Percentiles rank a stretch among this genome's conserved stretches.
phyloP scores from a whole-genome alignment of 306 rosid genomes.

The Fragaria iinumae region DNA sequence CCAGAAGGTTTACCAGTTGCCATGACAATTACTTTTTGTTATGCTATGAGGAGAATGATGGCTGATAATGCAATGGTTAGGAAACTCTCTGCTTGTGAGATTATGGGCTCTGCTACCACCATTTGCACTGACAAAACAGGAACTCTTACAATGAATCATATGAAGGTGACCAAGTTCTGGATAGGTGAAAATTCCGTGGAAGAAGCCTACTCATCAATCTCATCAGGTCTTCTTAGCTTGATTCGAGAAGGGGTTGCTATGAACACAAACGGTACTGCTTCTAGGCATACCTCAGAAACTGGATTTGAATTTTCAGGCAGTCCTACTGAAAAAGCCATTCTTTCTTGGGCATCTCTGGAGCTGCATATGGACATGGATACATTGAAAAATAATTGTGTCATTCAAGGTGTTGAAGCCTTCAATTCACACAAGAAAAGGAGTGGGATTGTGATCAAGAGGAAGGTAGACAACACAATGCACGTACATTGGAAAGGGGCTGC shows the following conservation, averaged over 20 bases:
- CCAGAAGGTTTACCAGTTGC: conserved; percentile 48
- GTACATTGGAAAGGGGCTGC: conserved; percentile 58
- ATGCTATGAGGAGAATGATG: conserved; percentile 57
- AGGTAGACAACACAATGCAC: conserved; percentile 22
- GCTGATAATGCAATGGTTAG: conserved; percentile 44
- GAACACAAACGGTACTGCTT: conserved; percentile 47
- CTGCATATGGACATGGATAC: conserved; percentile 37
- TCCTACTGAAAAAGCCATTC: conserved; percentile 62
- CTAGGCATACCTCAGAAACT: conserved; percentile 8
- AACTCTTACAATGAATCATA: conserved; percentile 42
- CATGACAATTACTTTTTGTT: neutral
- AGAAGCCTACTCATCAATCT: conserved; percentile 11
- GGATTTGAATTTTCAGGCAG: conserved; percentile 38
- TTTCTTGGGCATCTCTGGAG: conserved; percentile 36
- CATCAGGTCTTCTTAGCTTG: conserved; percentile 6
- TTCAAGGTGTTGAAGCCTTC: conserved; percentile 35
- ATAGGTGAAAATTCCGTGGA: conserved; percentile 27
- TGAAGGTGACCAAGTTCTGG: conserved; percentile 47
- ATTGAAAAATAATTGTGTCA: neutral
- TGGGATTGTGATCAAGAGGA: conserved; percentile 29
- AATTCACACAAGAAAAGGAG: conserved; percentile 46
- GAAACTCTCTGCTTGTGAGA: conserved; percentile 54
- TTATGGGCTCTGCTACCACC: conserved; percentile 49
- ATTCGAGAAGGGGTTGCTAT: conserved; percentile 40
- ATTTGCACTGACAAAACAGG: conserved; percentile 58